Conservation (phyloP, 2,329 filamentous ascomycete species). For the Fusarium sp. region DNA sequence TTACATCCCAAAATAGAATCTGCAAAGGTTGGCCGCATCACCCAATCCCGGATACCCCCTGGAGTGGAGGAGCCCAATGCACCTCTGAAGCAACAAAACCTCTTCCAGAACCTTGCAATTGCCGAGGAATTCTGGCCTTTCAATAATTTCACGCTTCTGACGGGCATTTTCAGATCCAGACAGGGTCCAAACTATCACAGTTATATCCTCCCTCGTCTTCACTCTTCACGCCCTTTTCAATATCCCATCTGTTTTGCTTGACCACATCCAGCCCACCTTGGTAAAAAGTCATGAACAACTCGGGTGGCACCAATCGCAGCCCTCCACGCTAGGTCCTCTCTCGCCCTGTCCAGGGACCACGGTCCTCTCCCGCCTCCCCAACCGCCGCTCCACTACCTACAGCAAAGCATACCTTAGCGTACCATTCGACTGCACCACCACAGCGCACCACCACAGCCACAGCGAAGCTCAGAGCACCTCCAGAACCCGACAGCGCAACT, state of each 20-base stretch:
- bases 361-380: slow-evolving; percentile 34
- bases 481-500: slow-evolving; percentile 36
- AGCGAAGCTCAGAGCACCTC: slow-evolving; percentile 41
- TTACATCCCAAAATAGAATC: slow-evolving; percentile 41
- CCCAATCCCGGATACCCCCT: slow-evolving; percentile 35
- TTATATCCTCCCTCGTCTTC: not conserved
- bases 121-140: not conserved
- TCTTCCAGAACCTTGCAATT: slow-evolving; percentile 10
- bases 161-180: not conserved
- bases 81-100: slow-evolving; percentile 22
- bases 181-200: not conserved
- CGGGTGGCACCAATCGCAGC: slow-evolving; percentile 46
- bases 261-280: slow-evolving; percentile 6
- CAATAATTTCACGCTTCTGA: not conserved
- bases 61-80: slow-evolving; percentile 31
- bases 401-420: slow-evolving; percentile 42
- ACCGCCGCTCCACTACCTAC: slow-evolving; percentile 38
- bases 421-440: slow-evolving; percentile 31
- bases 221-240: not conserved
- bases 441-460: slow-evolving; percentile 36
- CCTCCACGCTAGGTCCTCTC: slow-evolving; percentile 47
- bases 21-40: slow-evolving; percentile 32
- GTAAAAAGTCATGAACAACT: slow-evolving; percentile 26
- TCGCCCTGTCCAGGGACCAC: slow-evolving; percentile 40
- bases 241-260: slow-evolving; percentile 1